Conservation (phyloP, 2,329 filamentous ascomycete species). For the Exophiala calicioides region DNA sequence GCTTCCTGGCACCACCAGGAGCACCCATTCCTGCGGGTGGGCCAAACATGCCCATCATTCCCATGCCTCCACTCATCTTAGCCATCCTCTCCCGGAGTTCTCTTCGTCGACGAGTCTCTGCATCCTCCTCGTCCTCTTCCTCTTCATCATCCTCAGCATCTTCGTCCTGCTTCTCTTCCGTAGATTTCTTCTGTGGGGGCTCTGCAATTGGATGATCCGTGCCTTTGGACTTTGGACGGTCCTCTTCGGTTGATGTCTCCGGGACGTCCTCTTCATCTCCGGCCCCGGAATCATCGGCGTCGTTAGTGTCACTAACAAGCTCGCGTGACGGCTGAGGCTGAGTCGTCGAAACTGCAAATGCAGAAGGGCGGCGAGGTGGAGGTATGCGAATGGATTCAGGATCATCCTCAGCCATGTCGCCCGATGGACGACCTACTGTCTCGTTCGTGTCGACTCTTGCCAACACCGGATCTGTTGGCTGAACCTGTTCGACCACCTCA, state of each 20-base stretch:
- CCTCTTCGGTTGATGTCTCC: constrained; percentile 64
- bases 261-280: constrained; percentile 65
- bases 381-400: constrained; percentile 12
- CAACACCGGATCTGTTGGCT: constrained; percentile 33
- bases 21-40: constrained; percentile 66
- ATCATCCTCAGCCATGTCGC: constrained; percentile 34
- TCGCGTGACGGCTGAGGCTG: constrained; percentile 51
- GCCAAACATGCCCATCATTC: constrained; percentile 92
- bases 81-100: constrained; percentile 94
- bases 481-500: constrained; percentile 32
- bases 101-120: constrained; percentile 79
- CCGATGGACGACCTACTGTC: constrained; percentile 39
- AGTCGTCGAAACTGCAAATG: constrained; percentile 40
- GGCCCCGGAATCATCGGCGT: constrained; percentile 65
- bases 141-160: constrained; percentile 60
- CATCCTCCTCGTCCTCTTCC: constrained; percentile 80
- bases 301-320: constrained; percentile 62
- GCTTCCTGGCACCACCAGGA: constrained; percentile 50
- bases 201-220: constrained; percentile 17
- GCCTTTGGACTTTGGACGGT: constrained; percentile 65
- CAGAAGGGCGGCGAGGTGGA: constrained; percentile 31
- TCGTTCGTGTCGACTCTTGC: constrained; percentile 38
- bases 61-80: constrained; percentile 97
- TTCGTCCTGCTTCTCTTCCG: constrained; percentile 46
- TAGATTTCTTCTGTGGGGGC: constrained; percentile 34